Evolutionary conservation across 169 alveolate species (phyloP).

Genomic region (Hepatocystis sp.): DNA sequence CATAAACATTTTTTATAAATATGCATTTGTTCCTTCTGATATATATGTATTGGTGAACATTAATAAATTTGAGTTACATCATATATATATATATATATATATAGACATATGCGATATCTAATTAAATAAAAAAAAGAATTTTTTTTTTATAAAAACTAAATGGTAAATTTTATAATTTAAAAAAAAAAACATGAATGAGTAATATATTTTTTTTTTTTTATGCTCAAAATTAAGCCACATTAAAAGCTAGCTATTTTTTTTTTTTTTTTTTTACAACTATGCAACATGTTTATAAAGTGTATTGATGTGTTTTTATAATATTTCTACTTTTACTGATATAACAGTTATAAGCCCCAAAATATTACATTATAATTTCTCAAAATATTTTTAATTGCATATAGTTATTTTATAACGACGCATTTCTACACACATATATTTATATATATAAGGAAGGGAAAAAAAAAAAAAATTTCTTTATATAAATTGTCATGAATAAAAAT

Average conservation of each 20-base stretch:
- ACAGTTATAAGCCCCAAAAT: too few relatives aligned
- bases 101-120: too few relatives aligned
- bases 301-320: slow-evolving; percentile 46
- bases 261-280: slow-evolving; percentile 75
- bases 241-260: slow-evolving; percentile 70
- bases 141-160: slow-evolving; percentile 36
- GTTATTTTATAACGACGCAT: slow-evolving; percentile 18
- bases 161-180: too few relatives aligned
- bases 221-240: slow-evolving; percentile 22
- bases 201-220: slow-evolving; percentile 25
- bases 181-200: slow-evolving; percentile 52
- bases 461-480: slow-evolving; percentile 16
- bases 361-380: slow-evolving; percentile 24
- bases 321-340: slow-evolving; percentile 35
- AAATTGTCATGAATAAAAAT: slow-evolving; percentile 42
- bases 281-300: slow-evolving; percentile 41
- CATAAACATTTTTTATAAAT: slow-evolving; percentile 9
- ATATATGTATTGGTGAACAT: too few relatives aligned
- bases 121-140: too few relatives aligned
- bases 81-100: too few relatives aligned
- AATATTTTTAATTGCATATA: slow-evolving; percentile 14
- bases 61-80: too few relatives aligned
- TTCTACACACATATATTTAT: slow-evolving; percentile 1
- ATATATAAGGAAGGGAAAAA: slow-evolving; percentile 1
- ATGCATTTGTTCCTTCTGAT: slow-evolving; percentile 32